These are phyloP conservation scores for Mycena galopus DNA, from an alignment of 768 basidiomycete genomes.

Conservation along the genomic window DNA sequence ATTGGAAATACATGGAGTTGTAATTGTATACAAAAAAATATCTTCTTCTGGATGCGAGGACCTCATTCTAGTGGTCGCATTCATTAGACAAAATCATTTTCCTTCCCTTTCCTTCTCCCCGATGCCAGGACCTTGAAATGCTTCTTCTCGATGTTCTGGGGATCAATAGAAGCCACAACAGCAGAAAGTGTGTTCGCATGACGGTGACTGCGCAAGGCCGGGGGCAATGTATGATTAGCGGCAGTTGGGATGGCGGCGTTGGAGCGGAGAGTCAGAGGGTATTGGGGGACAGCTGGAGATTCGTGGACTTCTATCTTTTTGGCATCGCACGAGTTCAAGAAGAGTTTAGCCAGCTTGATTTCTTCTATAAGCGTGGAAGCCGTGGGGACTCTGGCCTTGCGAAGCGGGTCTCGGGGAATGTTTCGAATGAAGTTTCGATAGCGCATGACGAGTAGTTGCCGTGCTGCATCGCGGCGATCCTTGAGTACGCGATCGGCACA, in stretches of 20 bases:
- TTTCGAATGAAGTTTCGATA: constrained; percentile 13
- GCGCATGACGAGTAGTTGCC: constrained; percentile 16
- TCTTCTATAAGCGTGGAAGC: neutral
- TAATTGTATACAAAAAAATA: neutral
- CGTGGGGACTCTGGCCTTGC: neutral
- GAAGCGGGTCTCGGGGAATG: neutral
- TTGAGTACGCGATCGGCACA: constrained; percentile 23
- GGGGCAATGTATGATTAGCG: neutral
- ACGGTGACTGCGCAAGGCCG: neutral
- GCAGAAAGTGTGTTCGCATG: constrained; percentile 7
- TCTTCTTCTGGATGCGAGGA: too few relatives aligned
- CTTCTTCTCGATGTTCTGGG: neutral
- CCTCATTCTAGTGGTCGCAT: neutral
- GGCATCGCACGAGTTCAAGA: neutral
- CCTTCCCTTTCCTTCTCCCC: constrained; percentile 15
- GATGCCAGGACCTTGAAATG: neutral
- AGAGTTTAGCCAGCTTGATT: neutral
- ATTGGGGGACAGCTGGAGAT: neutral
- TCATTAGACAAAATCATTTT: constrained; percentile 2
- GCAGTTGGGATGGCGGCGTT: neutral
- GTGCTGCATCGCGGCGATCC: constrained; percentile 5
- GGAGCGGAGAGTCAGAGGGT: neutral
- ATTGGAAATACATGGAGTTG: neutral
- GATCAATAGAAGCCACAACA: neutral
- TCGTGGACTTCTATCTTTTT: constrained; percentile 2